Conservation (phyloP, 148 eudicot species). For the Vaccinium darrowii region DNA sequence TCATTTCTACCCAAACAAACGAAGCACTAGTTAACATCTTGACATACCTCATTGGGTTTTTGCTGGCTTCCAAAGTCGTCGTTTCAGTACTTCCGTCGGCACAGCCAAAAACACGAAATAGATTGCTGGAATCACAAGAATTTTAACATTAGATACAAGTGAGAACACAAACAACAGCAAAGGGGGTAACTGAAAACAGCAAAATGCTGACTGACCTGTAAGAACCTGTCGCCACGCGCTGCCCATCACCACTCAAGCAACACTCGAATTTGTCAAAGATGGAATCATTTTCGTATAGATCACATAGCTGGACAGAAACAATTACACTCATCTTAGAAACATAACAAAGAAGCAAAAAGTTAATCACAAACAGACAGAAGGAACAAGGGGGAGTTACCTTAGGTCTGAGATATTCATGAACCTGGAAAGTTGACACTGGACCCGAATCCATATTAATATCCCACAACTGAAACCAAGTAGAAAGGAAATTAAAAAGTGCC, state of each 20-base stretch:
- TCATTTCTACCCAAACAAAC: background rate
- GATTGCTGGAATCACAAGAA: conserved; percentile 64
- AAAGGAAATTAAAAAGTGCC: background rate
- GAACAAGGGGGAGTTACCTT: conserved; percentile 46
- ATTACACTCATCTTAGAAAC: conserved; percentile 7
- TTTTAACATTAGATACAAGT: background rate
- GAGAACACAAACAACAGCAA: background rate
- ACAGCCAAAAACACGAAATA: conserved; percentile 94
- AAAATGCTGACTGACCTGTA: conserved; percentile 45
- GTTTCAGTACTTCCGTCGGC: conserved; percentile 77
- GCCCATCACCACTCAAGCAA: conserved; percentile 74
- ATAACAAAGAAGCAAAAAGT: background rate
- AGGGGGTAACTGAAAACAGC: background rate
- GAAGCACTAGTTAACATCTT: background rate
- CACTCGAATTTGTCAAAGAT: conserved; percentile 81
- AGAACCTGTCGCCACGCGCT: conserved; percentile 71
- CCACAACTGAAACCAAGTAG: conserved; percentile 75
- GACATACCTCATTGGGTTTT: conserved; percentile 89
- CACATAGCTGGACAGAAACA: conserved; percentile 51
- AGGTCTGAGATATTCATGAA: conserved; percentile 93
- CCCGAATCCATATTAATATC: conserved; percentile 99
- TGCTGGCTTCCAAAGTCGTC: conserved; percentile 93
- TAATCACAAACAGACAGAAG: background rate
- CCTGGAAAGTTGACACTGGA: conserved; percentile 91
- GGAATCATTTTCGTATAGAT: conserved; percentile 76